Evolutionary conservation across 768 basidiomycete genomes (phyloP).

Genomic region (Gloeophyllum trabeum): DNA sequence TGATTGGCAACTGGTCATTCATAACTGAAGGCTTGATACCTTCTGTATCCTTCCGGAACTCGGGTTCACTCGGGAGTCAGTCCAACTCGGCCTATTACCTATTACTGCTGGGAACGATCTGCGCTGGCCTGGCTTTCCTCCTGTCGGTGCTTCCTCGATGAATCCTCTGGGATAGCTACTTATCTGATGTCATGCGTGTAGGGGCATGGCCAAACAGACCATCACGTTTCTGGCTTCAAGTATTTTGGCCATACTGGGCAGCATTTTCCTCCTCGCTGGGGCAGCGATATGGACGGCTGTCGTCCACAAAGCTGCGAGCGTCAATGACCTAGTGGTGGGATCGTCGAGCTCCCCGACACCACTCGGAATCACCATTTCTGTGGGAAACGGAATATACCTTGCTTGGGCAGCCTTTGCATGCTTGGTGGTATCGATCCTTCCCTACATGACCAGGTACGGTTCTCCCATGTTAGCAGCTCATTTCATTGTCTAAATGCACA

Average conservation of each 20-base stretch:
- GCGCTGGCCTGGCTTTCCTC: slow-evolving; percentile 50
- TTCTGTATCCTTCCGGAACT: slow-evolving; percentile 41
- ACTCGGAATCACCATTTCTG: slow-evolving; percentile 53
- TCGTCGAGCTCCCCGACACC: slow-evolving; percentile 22
- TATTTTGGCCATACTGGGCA: slow-evolving; percentile 45
- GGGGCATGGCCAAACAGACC: slow-evolving; percentile 56
- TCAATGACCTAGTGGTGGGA: slow-evolving; percentile 42
- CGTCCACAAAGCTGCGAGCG: slow-evolving; percentile 46
- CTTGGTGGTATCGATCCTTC: background rate
- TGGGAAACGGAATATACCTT: slow-evolving; percentile 52
- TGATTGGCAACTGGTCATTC: slow-evolving; percentile 49
- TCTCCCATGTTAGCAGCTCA: background rate
- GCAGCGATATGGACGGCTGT: slow-evolving; percentile 72
- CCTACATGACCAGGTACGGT: background rate
- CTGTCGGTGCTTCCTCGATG: slow-evolving; percentile 33
- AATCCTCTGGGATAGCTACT: background rate
- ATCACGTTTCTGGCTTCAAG: slow-evolving; percentile 61
- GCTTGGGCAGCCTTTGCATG: background rate
- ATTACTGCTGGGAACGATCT: slow-evolving; percentile 61
- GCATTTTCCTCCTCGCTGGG: slow-evolving; percentile 54
- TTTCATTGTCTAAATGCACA: too few species aligned
- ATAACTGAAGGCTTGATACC: slow-evolving; percentile 42
- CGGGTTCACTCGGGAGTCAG: slow-evolving; percentile 47
- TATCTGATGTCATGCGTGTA: slow-evolving; percentile 18
- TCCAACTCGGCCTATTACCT: slow-evolving; percentile 69